Evolutionary conservation across 768 basidiomycete genomes (phyloP).

Genomic region (Mrakia gelida): DNA sequence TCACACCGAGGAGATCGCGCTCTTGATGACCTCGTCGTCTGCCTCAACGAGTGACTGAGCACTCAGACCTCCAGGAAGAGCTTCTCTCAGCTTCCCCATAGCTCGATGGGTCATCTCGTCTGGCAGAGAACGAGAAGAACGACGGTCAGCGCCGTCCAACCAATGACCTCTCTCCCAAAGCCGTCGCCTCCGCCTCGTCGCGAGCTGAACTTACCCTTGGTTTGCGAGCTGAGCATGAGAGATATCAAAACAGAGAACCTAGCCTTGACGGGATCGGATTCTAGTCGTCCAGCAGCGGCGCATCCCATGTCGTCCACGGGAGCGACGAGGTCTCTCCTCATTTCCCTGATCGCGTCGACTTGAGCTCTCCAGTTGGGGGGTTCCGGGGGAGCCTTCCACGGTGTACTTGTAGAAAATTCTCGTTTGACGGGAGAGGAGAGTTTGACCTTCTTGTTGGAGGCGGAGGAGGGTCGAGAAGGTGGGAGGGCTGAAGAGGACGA

Average conservation of each 20-base stretch:
- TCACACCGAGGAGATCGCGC: neutral
- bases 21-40: constrained; percentile 12
- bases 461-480: neutral
- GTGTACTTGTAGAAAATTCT: neutral
- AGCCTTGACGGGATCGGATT: neutral
- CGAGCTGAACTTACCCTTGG: constrained; percentile 13
- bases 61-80: constrained; percentile 17
- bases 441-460: neutral
- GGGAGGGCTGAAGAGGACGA: neutral
- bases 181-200: neutral
- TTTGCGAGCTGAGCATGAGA: constrained; percentile 26
- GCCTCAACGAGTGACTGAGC: neutral
- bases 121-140: neutral
- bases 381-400: neutral
- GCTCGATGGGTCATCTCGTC: constrained; percentile 29
- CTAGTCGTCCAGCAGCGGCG: constrained; percentile 14
- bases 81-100: constrained; percentile 9
- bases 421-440: neutral
- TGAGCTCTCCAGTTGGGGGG: constrained; percentile 11
- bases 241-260: constrained; percentile 17
- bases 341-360: constrained; percentile 1
- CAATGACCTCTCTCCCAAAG: neutral
- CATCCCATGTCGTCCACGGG: constrained; percentile 28
- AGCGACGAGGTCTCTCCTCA: neutral
- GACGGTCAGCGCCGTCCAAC: neutral